Base-by-base conservation (phyloP, 2,329 filamentous ascomycete genomes). In the Polychaeton citri region DNA sequence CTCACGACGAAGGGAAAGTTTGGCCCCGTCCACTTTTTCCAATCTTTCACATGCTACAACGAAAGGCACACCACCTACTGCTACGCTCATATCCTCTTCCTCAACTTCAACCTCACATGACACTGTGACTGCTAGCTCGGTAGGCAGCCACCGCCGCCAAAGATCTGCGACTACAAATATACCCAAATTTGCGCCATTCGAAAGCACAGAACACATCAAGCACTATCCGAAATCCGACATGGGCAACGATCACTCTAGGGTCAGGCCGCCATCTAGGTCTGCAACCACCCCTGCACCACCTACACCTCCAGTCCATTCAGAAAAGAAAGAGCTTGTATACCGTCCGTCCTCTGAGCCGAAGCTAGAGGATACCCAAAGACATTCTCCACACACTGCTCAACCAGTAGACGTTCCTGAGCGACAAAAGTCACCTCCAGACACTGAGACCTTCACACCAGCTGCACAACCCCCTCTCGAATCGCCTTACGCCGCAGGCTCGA, bases 401-500 rank as follows among this genome's bases (percentile, higher is more conserved):
- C 24, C 24, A 7, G 5, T 28, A 15, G 15, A 28, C 15, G 24
- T 28, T 28, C 24, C 24, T 12, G 24, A 28, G 24, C 24, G 24
- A 10, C 24, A 28, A 12, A 15, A 3, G 15, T 28, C 24, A 7
- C 24, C 24, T 5, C 24, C 12, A 10, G 24, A 28, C 12, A 7
- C 12, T 15, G 24, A 28, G 12, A 15, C 17, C 31, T 36, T 21
- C 35, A 33, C 33, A 33, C 28, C 32, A 19, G 18, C 17, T 17
- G 28, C 19, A 10, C 28, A 7, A 34, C 32, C 31, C 34, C 36
- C 15, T 30, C 38, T 42, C 17, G 48, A 43, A 15, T 46, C 53
- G 17, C 39, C 47, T n/a, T 63, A 61, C 43, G 57, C 42, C 43
- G 55, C 47, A 41, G 58, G 45, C 42, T 54, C 48, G 16, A 52